Evolutionary conservation across 1,284 basidiomycete species (phyloP), one percentile per base, ranked within the genome.

Genomic region (Apiotrichum brassicae): DNA sequence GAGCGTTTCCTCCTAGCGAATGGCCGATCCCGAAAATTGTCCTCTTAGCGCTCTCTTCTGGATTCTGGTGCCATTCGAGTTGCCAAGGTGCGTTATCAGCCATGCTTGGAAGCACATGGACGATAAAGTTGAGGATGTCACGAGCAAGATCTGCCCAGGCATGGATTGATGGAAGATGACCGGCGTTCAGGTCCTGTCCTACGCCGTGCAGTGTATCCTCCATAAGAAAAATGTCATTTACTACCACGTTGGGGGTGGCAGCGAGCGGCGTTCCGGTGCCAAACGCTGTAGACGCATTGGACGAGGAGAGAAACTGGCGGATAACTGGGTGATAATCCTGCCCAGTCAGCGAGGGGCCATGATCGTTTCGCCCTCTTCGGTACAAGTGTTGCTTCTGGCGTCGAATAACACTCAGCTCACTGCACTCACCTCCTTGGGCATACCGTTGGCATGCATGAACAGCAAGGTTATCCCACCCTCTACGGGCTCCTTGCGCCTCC

Each of bases 161-260:
- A 19, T 61, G 50, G 3, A 62, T 51, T 1, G 53, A 44, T 0
- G 78, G 78, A 3, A 85, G 71, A 22, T 72, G 71, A 0, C 74
- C 69, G 0, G 72, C 74, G 56, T 91, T 92, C 46, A 90, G 51
- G 20, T 85, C 68, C 1, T 76, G 82, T 14, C 84, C 78, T 48
- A 88, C 86, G 1, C 86, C 88, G 48, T 89, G 86, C 54, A 87
- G 82, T 2, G 82, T 77, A 34, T 83, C 78, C 57, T 92, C 89
- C 73, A 86, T 81, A 1, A 79, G 70, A 85, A 86, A 91, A n/a
- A 90, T 76, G 64, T 91, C 87, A 59, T 85, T 81, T n/a, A 91
- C 67, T 18, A 46, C 33, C 4, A 43, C 42, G 2, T 18, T 4
- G 6, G n/a, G 6, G 25, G 13, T 8, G 11, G 25, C 6, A 4